Base-by-base conservation (phyloP, 352 stramenopile species). In the Phytophthora sp. region DNA sequence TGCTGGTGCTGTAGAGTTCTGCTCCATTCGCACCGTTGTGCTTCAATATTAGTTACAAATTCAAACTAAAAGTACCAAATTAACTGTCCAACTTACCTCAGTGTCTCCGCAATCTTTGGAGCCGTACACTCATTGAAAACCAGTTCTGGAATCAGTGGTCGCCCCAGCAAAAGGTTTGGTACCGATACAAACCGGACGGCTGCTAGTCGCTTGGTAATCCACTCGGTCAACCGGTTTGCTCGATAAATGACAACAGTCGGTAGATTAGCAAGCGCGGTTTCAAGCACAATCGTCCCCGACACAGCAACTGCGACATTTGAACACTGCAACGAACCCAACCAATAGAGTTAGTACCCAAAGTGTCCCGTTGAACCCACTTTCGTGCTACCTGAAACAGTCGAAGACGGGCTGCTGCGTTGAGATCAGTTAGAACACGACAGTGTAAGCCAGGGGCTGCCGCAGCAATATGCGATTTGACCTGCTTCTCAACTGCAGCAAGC, bases 121-220 rank as follows among this genome's bases (percentile, higher is more conserved):
- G 71, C 45, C 0, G 71, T 89, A 45, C 81, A 92, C 24, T 88
- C 57, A 23, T 64, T 63, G 31, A 94, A 94, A 12, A 94, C 66
- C 13, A 92, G 42, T 60, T 94, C 83, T 9, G 85, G 83, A 23
- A 94, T 56, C n/a, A 88, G 31, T 11, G 63, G 30, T 27, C 73
- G 74, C 39, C 79, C 79, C 5, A 88, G 69, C 16, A 94, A 59
- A 0, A 94, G 63, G 52, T 92, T 94, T 9, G 86, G 86, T 16
- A 94, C 60, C 7, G 86, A 92, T n/a, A 94, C 83, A 49, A 85
- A 91, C 3, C 68, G 65, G n/a, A 92, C 86, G 8, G 82, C 76
- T 21, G 79, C 81, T 18, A 92, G 58, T 11, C 58, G 63, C 50
- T 76, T 70, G 4, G 73, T 82, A 35, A 91, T 66, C 52, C 78